Base-by-base conservation (phyloP, 2,329 filamentous ascomycete genomes). In the Exophiala xenobiotica region DNA sequence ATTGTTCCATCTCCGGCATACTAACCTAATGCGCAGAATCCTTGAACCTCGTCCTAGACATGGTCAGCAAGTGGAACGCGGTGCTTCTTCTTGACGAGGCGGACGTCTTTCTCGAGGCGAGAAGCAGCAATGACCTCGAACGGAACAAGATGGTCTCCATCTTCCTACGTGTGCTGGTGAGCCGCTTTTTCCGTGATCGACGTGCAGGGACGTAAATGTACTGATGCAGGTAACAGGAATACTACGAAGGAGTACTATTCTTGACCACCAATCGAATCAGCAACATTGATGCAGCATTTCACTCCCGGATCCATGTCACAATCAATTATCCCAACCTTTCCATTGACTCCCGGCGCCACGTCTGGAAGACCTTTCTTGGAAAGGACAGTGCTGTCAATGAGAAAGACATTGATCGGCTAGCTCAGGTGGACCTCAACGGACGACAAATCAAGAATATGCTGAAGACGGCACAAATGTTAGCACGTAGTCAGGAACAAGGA, bases 71-170 rank as follows among this genome's bases (percentile, higher is more conserved):
- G 31, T 80, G 77, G 78, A 74, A 75, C 29, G 74, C 74, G 9
- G 70, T 81, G 4, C 67, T 79, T 0, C 70, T 81, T 2, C 70
- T 79, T 3, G 77, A 61, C 61, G 76, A 78, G 50, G 77, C 75
- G 35, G 73, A 78, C 56, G 63, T 72, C 18, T 72, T 73, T 58
- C 61, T 73, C 19, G 68, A 71, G 58, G 62, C 69, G 24, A 68
- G 74, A 27, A 66, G 58, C 16, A 58, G 67, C 2, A 62, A 70
- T 22, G 72, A 75, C 51, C 64, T 76, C 5, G 63, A 69, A 55
- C 68, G 73, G 7, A 77, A 77, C 59, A 72, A 72, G 54, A 66
- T 76, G 43, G 72, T 77, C 16, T 71, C 69, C 0, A 65, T 64
- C 33, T 64, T 63, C 47, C 55, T 64, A 11, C 54, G 57, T 6